Conservation (phyloP, 345 rosid genomes). For the Citrus trifoliata region DNA sequence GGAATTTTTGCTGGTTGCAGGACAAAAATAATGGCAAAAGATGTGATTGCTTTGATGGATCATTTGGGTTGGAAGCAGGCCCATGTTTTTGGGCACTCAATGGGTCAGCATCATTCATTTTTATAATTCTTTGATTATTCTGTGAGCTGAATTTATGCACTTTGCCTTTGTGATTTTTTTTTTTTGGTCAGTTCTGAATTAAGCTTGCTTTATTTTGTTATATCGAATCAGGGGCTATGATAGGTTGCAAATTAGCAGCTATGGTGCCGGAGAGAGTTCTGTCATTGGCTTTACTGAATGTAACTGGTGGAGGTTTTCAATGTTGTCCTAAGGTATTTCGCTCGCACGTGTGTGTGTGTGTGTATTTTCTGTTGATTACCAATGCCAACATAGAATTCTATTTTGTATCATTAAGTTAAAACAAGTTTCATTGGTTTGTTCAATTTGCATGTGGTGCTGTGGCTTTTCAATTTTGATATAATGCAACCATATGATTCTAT, state of each 20-base stretch:
- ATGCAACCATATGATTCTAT: not conserved
- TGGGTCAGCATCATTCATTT: conserved; percentile 53
- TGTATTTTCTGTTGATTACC: not conserved
- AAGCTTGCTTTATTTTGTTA: conserved; percentile 10
- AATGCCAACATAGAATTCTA: not conserved
- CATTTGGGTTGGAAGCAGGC: conserved; percentile 86
- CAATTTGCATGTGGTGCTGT: not conserved
- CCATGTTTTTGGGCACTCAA: conserved; percentile 89
- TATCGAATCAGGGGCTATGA: conserved; percentile 76
- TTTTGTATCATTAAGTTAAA: not conserved
- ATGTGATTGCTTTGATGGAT: conserved; percentile 79
- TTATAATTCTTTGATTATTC: not conserved
- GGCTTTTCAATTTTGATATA: not conserved
- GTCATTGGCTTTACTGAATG: conserved; percentile 87
- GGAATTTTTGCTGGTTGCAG: conserved; percentile 37
- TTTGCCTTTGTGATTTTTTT: not conserved
- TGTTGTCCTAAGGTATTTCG: conserved; percentile 82
- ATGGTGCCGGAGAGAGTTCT: conserved; percentile 76
- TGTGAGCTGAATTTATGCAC: not conserved
- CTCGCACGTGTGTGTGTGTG: no score
- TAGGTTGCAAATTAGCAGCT: conserved; percentile 91
- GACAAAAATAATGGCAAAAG: conserved; percentile 85
- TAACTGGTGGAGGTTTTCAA: conserved; percentile 95
- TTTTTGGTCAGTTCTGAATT: not conserved
- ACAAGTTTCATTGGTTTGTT: not conserved